Conservation (phyloP, 805 yeast genomes). For the Geotrichum ghanense region DNA sequence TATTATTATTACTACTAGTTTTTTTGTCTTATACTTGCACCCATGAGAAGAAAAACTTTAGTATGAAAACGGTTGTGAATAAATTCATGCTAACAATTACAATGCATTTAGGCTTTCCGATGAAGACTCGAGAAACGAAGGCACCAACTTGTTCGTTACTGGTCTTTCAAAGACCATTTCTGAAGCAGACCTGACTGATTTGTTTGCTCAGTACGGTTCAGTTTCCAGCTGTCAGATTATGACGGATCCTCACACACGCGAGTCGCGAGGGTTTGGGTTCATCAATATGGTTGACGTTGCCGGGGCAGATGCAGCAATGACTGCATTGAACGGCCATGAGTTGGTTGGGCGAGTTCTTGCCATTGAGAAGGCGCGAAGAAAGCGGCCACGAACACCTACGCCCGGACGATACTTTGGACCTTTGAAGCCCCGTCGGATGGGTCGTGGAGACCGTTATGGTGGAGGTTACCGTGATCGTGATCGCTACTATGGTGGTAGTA, state of each 20-base stretch:
- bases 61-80: background rate
- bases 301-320: constrained; percentile 34
- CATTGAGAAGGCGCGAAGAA: constrained; percentile 34
- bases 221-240: constrained; percentile 29
- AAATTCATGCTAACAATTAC: background rate
- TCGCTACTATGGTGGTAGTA: too few relatives aligned
- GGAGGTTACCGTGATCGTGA: constrained; percentile 9
- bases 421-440: constrained; percentile 16
- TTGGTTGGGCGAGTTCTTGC: constrained; percentile 33
- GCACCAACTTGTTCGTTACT: constrained; percentile 26
- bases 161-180: constrained; percentile 22
- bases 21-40: background rate
- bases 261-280: constrained; percentile 42
- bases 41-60: too few relatives aligned
- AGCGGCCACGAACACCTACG: constrained; percentile 27
- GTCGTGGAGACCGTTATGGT: constrained; percentile 10
- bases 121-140: too few relatives aligned
- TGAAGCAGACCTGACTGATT: constrained; percentile 18
- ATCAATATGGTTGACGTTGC: constrained; percentile 32
- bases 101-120: background rate
- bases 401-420: constrained; percentile 29
- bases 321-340: constrained; percentile 32
- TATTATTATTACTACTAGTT: constrained; percentile 9
- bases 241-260: constrained; percentile 33
- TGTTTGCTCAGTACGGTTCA: constrained; percentile 21